phyloP scores from a whole-genome alignment of 2,329 filamentous ascomycete genomes.

The Pseudopyricularia javanii region DNA sequence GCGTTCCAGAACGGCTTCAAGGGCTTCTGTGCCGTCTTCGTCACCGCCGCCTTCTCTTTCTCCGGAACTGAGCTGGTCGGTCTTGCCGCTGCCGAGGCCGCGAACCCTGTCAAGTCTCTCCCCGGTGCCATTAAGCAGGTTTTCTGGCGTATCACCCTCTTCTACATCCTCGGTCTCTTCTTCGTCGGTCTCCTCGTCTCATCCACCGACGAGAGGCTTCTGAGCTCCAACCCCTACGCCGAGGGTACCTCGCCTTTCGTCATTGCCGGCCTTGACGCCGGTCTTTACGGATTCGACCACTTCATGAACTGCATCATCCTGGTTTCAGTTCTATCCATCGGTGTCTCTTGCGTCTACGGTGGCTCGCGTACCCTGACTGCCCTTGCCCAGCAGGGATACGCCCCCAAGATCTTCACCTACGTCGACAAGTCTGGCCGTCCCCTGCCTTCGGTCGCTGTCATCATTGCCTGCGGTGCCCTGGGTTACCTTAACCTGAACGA shows the following conservation, averaged over 20 bases:
- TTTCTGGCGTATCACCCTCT: slow-evolving; percentile 39
- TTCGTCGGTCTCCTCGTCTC: slow-evolving; percentile 33
- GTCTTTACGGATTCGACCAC: slow-evolving; percentile 31
- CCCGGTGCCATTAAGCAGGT: slow-evolving; percentile 72
- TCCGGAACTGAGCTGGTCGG: slow-evolving; percentile 58
- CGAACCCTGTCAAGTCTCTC: slow-evolving; percentile 56
- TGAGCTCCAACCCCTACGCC: slow-evolving; percentile 30
- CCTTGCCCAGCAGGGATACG: slow-evolving; percentile 43
- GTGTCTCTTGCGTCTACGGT: slow-evolving; percentile 41
- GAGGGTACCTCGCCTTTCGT: slow-evolving; percentile 37
- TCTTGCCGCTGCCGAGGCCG: slow-evolving; percentile 56
- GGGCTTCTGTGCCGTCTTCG: slow-evolving; percentile 57
- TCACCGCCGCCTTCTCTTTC: slow-evolving; percentile 58
- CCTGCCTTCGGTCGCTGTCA: slow-evolving; percentile 28
- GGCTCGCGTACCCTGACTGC: slow-evolving; percentile 42
- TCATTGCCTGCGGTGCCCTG: slow-evolving; percentile 33
- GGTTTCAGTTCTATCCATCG: slow-evolving; percentile 40
- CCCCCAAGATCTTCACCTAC: slow-evolving; percentile 39
- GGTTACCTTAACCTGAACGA: slow-evolving; percentile 32
- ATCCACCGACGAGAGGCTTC: slow-evolving; percentile 28
- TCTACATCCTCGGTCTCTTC: slow-evolving; percentile 36
- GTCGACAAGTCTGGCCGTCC: slow-evolving; percentile 41
- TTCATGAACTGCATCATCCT: slow-evolving; percentile 44
- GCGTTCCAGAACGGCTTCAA: slow-evolving; percentile 58
- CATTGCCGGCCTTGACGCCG: slow-evolving; percentile 32